phyloP scores from a whole-genome alignment of 441 rosid genomes.

The Pelargonium myrrhifolium region DNA sequence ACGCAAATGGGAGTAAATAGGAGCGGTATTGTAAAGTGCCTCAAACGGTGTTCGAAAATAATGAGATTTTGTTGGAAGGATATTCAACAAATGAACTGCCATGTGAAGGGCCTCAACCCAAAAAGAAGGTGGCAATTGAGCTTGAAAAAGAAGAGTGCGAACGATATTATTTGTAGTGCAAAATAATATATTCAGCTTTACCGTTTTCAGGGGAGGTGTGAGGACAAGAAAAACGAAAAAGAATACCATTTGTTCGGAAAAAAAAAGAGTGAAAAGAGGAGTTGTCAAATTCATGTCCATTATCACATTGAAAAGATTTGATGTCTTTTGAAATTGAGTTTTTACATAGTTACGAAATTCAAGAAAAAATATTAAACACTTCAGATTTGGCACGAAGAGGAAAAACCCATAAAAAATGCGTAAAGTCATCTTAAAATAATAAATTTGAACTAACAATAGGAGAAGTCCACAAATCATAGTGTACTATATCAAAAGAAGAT shows the following conservation, averaged over 20 bases:
- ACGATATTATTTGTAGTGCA: not conserved
- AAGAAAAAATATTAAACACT: conserved; percentile 2
- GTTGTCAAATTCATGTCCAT: not conserved
- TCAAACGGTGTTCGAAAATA: not conserved
- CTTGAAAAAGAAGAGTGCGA: not conserved
- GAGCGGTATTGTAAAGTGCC: not conserved
- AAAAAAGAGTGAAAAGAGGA: not conserved
- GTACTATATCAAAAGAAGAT: not conserved
- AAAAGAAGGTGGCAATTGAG: not conserved
- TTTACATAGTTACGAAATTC: conserved; percentile 1
- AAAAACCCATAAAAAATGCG: conserved; percentile 5
- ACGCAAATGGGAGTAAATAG: not conserved
- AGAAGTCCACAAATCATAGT: not conserved
- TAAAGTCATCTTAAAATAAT: not conserved
- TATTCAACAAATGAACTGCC: not conserved
- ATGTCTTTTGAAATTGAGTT: not conserved
- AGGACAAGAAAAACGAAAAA: conserved; percentile 9
- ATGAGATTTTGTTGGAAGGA: not conserved
- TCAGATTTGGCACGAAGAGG: not conserved
- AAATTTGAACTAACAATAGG: not conserved
- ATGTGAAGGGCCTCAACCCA: conserved; percentile 3
- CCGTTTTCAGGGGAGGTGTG: conserved; percentile 16
- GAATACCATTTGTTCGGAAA: not conserved
- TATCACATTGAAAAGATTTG: not conserved
- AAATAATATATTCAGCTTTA: conserved; percentile 1